Conservation (phyloP, 331 rosid species). For the Telfairia occidentalis region DNA sequence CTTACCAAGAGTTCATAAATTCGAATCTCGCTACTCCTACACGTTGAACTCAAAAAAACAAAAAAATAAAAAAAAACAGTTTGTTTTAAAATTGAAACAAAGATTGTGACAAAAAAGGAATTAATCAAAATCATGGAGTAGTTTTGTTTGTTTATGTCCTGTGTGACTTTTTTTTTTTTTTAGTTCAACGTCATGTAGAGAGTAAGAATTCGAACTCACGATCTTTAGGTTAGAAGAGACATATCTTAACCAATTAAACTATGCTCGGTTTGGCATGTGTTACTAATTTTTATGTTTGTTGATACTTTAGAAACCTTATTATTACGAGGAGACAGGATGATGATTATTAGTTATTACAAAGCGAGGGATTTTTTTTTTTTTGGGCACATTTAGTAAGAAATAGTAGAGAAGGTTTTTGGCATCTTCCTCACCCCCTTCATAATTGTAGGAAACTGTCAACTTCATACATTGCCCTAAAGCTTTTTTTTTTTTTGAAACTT, state of each 20-base stretch:
- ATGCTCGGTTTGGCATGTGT: background rate
- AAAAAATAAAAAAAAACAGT: too few species aligned
- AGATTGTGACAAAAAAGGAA: background rate
- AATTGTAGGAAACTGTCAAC: conserved; percentile 11
- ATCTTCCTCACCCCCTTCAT: conserved; percentile 4
- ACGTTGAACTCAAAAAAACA: too few species aligned
- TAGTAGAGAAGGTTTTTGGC: background rate
- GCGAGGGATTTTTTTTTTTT: background rate
- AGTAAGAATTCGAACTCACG: too few species aligned
- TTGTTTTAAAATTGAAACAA: background rate
- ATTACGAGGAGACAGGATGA: background rate
- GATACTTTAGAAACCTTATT: background rate
- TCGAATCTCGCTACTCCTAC: too few species aligned
- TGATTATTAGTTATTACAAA: background rate
- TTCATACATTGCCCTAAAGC: background rate
- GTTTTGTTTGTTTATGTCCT: background rate
- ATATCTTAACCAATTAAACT: too few species aligned
- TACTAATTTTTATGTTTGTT: background rate
- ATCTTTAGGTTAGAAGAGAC: too few species aligned
- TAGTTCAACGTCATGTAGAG: too few species aligned
- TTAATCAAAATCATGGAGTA: background rate
- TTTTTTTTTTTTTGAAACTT: background rate
- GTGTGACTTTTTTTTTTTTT: too few species aligned
- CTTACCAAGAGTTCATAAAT: too few species aligned
- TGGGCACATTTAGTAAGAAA: background rate